phyloP scores from a whole-genome alignment of 306 rosid species.

The Boehmeria nivea region DNA sequence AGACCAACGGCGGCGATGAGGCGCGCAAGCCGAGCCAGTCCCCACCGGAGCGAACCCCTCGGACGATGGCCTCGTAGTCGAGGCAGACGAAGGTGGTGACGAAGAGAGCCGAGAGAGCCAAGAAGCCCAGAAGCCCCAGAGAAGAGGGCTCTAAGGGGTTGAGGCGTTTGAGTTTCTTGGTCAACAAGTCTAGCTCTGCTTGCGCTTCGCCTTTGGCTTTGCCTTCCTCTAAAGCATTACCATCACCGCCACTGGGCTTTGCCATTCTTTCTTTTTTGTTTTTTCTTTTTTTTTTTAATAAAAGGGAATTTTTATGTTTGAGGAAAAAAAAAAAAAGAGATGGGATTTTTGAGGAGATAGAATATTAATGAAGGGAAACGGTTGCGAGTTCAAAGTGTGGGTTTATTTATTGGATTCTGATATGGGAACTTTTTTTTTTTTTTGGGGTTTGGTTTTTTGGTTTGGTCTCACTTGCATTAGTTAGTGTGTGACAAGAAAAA shows the following conservation, averaged over 20 bases:
- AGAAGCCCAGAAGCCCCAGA: constrained; percentile 39
- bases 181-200: constrained; percentile 40
- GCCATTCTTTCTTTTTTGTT: neutral
- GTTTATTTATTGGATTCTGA: too few relatives aligned
- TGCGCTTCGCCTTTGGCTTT: constrained; percentile 9
- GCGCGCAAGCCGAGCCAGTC: constrained; percentile 23
- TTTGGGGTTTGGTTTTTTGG: too few relatives aligned
- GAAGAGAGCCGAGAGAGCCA: constrained; percentile 41
- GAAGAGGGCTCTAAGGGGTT: constrained; percentile 56
- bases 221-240: constrained; percentile 21
- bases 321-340: too few relatives aligned
- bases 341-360: too few relatives aligned
- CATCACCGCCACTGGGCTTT: constrained; percentile 35
- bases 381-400: too few relatives aligned
- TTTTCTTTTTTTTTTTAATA: too few relatives aligned
- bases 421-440: too few relatives aligned
- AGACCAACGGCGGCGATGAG: constrained; percentile 6
- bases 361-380: too few relatives aligned
- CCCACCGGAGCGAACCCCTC: constrained; percentile 31
- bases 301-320: too few relatives aligned
- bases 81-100: constrained; percentile 47
- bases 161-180: constrained; percentile 55
- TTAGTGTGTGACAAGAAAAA: too few relatives aligned
- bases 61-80: constrained; percentile 30
- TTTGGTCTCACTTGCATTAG: too few relatives aligned